Evolutionary conservation across 352 stramenopile species (phyloP).

Genomic region (Pythium inflatum): DNA sequence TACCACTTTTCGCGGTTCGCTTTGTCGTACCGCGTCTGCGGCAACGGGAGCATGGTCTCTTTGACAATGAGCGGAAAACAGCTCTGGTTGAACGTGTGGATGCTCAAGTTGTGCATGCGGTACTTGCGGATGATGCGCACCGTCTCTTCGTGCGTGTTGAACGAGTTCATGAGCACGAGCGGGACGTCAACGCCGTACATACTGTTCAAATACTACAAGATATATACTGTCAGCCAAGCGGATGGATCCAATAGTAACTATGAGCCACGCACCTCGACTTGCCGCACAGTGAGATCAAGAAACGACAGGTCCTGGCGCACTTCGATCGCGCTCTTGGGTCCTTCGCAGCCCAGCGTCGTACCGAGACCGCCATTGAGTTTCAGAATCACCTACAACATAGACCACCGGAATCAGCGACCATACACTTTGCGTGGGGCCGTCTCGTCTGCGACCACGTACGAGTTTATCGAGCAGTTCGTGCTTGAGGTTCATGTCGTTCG

Average conservation of each 20-base stretch:
- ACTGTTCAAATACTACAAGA: slow-evolving; percentile 84
- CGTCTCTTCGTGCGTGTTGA: slow-evolving; percentile 98
- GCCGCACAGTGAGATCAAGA: slow-evolving; percentile 98
- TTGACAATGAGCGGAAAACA: slow-evolving; percentile 93
- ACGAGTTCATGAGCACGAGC: slow-evolving; percentile 99
- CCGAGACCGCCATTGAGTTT: slow-evolving; percentile 99
- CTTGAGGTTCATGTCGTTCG: slow-evolving; percentile 91
- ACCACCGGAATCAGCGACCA: slow-evolving; percentile 5
- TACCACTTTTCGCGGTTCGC: slow-evolving; percentile 90
- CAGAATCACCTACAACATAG: slow-evolving; percentile 82
- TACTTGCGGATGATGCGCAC: slow-evolving; percentile 98
- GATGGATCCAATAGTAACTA: slow-evolving; percentile 11
- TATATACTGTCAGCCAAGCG: too few species aligned
- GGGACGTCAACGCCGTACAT: slow-evolving; percentile 95
- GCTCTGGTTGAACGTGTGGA: slow-evolving; percentile 95
- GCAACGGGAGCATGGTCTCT: slow-evolving; percentile 88
- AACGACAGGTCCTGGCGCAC: slow-evolving; percentile 95
- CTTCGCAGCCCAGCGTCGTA: slow-evolving; percentile 97
- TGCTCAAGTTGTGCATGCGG: slow-evolving; percentile 94
- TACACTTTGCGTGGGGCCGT: not conserved
- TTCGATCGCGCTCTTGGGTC: slow-evolving; percentile 93
- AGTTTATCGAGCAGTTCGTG: slow-evolving; percentile 96
- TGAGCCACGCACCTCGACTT: slow-evolving; percentile 88
- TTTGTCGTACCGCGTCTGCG: slow-evolving; percentile 86
- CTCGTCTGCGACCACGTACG: slow-evolving; percentile 37